Base-by-base conservation (phyloP, 2,329 filamentous ascomycete species). In the Fusarium hainanense region DNA sequence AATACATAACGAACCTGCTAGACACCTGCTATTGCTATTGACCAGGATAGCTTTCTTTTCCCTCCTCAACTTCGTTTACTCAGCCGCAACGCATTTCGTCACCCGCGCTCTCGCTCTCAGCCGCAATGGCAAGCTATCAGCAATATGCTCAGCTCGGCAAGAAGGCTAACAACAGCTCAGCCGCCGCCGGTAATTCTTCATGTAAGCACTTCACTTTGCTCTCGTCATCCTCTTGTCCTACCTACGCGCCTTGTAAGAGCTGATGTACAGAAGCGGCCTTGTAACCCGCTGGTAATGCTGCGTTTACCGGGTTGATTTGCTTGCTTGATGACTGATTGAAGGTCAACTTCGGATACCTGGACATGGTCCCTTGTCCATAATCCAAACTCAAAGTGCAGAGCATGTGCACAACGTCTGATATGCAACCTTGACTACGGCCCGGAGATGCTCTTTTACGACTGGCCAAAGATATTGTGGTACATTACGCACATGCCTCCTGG, bases 111-210 rank as follows among this genome's bases (percentile, higher is more conserved):
- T 44, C 40, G 40, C 54, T 30, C 43, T 44, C 42, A 42, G 68
- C 66, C 55, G 64, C 63, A 44, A 75, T 75, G 73, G 73, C 72
- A 64, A 75, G 72, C 66, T 75, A 72, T 70, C 72, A 75, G 59
- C 70, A 74, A 49, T 72, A 75, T 51, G 72, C 73, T 41, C 72
- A 74, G 64, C 69, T 74, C 61, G 70, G 70, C 43, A 74, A 75
- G 54, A 63, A 66, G 47, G 54, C 65, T 54, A 68, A 70, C 64
- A 51, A 61, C 64, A 65, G 44, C 70, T 74, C 69, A 71, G 69
- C 69, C 64, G 69, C 68, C 50, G 51, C 56, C 48, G 61, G 59
- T n/a, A 68, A 68, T 47, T 71, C 48, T 20, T 41, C 63, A 42
- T 66, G 63, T 66, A 66, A 66, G 63, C 37, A 46, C 25, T 68